Evolutionary conservation across 2,329 filamentous ascomycete genomes (phyloP).

Genomic region (Monilinia fructicola): DNA sequence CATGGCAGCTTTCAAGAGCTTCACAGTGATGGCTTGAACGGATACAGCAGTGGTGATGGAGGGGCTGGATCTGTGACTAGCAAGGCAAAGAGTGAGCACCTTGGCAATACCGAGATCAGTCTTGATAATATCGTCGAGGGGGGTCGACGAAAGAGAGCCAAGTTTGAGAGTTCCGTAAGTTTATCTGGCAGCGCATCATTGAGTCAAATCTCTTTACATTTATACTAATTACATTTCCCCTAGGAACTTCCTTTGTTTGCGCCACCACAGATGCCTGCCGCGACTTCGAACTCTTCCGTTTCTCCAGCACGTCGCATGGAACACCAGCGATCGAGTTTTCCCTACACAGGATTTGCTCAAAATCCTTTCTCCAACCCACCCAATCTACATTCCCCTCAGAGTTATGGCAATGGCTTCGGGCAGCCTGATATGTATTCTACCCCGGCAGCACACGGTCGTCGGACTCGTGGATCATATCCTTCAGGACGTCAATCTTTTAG

Average conservation of each 20-base stretch:
- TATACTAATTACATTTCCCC: conserved; percentile 33
- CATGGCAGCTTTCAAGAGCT: conserved; percentile 55
- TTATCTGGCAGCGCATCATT: conserved; percentile 6
- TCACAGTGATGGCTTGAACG: conserved; percentile 64
- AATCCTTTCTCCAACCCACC: conserved; percentile 78
- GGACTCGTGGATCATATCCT: conserved; percentile 61
- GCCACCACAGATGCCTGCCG: conserved; percentile 87
- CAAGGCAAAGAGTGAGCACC: conserved; percentile 75
- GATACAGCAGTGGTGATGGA: conserved; percentile 85
- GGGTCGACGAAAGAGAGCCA: conserved; percentile 89
- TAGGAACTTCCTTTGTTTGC: conserved; percentile 96
- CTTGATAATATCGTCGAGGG: conserved; percentile 98
- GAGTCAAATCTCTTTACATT: background rate
- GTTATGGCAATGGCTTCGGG: conserved; percentile 58
- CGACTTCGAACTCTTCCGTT: conserved; percentile 95
- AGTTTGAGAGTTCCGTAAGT: conserved; percentile 96
- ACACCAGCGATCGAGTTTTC: conserved; percentile 68
- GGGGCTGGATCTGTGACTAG: conserved; percentile 74
- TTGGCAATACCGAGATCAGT: conserved; percentile 95
- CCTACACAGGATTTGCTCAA: conserved; percentile 73
- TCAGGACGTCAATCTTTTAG: conserved; percentile 43
- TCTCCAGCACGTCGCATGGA: conserved; percentile 83
- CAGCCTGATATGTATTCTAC: conserved; percentile 62
- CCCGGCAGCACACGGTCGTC: conserved; percentile 63
- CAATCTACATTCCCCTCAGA: conserved; percentile 81